These are phyloP conservation scores for Tanozyma kutaoensis DNA, from an alignment of 805 yeast species.

Conservation along the genomic window DNA sequence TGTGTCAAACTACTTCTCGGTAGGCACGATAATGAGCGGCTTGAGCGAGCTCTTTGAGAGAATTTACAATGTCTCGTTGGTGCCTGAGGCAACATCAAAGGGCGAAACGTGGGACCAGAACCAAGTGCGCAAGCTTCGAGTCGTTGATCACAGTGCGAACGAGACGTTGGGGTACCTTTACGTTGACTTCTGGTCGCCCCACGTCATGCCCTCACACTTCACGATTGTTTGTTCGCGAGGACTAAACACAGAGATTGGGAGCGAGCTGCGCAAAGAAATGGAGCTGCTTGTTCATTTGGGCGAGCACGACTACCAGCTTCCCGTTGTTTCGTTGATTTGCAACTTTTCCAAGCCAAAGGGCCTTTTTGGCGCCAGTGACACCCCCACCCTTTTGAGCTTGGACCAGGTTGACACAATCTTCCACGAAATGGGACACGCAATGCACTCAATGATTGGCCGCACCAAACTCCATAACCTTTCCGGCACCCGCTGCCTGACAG, in stretches of 20 bases:
- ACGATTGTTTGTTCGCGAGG: constrained; percentile 90
- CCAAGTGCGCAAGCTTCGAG: constrained; percentile 74
- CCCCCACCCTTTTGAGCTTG: constrained; percentile 47
- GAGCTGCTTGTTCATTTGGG: constrained; percentile 17
- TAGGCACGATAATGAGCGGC: constrained; percentile 81
- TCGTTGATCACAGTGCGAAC: constrained; percentile 42
- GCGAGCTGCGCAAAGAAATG: constrained; percentile 12
- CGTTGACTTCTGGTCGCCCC: constrained; percentile 74
- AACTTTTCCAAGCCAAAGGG: constrained; percentile 39
- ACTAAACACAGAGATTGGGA: constrained; percentile 32
- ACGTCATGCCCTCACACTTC: constrained; percentile 83
- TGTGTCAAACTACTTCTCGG: constrained; percentile 62
- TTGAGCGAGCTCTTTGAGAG: constrained; percentile 54
- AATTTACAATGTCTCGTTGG: constrained; percentile 67
- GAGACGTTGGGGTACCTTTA: constrained; percentile 66
- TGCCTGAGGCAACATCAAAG: constrained; percentile 43
- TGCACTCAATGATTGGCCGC: constrained; percentile 93
- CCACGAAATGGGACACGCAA: constrained; percentile 99
- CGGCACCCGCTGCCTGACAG: constrained; percentile 93
- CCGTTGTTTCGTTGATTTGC: constrained; percentile 82
- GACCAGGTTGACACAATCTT: constrained; percentile 86
- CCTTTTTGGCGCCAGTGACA: constrained; percentile 4
- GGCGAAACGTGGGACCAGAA: constrained; percentile 80
- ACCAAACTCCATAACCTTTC: constrained; percentile 83
- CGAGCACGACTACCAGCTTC: constrained; percentile 57